Percentiles rank a stretch among this genome's conserved stretches.
Evolutionary conservation across 2,329 filamentous ascomycete species (phyloP).

Genomic region (Calonectria naviculata): DNA sequence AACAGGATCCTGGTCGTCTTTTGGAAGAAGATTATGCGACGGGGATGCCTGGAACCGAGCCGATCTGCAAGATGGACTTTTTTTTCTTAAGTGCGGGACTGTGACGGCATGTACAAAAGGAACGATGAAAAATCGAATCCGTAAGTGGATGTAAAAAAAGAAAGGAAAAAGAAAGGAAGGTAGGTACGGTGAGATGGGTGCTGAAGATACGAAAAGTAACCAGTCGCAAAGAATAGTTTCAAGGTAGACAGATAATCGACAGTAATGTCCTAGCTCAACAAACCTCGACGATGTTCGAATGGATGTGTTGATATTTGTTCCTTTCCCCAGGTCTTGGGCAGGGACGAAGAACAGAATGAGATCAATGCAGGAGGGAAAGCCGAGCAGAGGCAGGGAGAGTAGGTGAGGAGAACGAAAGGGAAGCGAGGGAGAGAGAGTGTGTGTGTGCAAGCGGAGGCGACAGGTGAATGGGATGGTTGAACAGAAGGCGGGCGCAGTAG

Average conservation of each 20-base stretch:
- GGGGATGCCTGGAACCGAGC: constrained; percentile 24
- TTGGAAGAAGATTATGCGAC: constrained; percentile 32
- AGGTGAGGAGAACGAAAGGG: not conserved
- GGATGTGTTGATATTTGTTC: not conserved
- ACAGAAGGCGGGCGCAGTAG: constrained; percentile 27
- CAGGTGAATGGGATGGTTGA: constrained; percentile 9
- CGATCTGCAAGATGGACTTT: constrained; percentile 31
- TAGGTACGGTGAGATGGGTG: constrained; percentile 20
- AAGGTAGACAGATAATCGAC: constrained; percentile 8
- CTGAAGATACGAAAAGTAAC: constrained; percentile 14
- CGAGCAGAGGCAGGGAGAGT: not conserved
- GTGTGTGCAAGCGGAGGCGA: constrained; percentile 24
- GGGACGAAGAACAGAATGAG: not conserved
- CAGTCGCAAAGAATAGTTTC: constrained; percentile 12
- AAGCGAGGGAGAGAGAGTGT: constrained; percentile 6
- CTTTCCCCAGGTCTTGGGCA: constrained; percentile 7
- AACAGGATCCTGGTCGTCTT: constrained; percentile 33
- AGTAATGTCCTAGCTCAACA: constrained; percentile 4
- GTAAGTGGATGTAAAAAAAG: constrained; percentile 9
- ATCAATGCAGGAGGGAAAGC: constrained; percentile 10
- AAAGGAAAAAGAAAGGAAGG: not conserved
- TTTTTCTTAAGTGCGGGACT: constrained; percentile 26
- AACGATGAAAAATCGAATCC: constrained; percentile 4
- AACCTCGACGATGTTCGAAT: not conserved
- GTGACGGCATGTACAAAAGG: constrained; percentile 27